These are phyloP conservation scores for Ceratocystis cubensis DNA, from an alignment of 2,329 filamentous ascomycete species.

Conservation along the genomic window DNA sequence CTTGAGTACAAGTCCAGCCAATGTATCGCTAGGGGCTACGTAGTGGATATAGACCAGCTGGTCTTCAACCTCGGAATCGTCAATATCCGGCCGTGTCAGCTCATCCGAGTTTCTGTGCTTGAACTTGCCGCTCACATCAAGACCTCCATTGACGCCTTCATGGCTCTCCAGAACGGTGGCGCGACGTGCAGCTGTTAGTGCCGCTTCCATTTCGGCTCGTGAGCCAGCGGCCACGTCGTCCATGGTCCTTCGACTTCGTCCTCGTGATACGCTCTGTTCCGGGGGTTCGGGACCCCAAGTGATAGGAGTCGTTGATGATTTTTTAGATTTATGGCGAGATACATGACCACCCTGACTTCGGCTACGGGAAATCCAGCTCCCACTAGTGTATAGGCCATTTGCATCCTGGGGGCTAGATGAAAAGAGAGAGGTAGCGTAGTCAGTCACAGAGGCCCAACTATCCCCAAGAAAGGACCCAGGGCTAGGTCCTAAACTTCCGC, in stretches of 20 bases:
- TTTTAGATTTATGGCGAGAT: background rate
- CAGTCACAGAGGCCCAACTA: constrained; percentile 20
- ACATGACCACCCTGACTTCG: constrained; percentile 7
- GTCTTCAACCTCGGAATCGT: constrained; percentile 52
- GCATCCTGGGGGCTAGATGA: constrained; percentile 10
- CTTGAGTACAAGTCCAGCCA: constrained; percentile 79
- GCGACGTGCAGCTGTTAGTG: constrained; percentile 43
- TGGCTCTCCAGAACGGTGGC: constrained; percentile 50
- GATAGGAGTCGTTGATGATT: constrained; percentile 19
- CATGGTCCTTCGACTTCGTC: constrained; percentile 23
- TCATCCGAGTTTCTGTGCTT: constrained; percentile 62
- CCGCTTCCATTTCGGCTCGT: constrained; percentile 40
- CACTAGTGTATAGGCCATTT: background rate
- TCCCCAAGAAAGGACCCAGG: constrained; percentile 17
- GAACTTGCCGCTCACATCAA: constrained; percentile 41
- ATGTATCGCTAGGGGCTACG: constrained; percentile 69
- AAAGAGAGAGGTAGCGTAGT: constrained; percentile 20
- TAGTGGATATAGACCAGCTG: constrained; percentile 84
- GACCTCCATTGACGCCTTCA: constrained; percentile 45
- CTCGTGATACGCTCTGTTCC: constrained; percentile 24
- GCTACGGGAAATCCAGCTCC: constrained; percentile 11
- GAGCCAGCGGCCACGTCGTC: constrained; percentile 44
- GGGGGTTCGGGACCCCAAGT: constrained; percentile 42
- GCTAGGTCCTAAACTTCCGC: constrained; percentile 14
- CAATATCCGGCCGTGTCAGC: constrained; percentile 24